Base-by-base conservation (phyloP, 768 basidiomycete species). In the Pseudohyphozyma bogoriensis region DNA sequence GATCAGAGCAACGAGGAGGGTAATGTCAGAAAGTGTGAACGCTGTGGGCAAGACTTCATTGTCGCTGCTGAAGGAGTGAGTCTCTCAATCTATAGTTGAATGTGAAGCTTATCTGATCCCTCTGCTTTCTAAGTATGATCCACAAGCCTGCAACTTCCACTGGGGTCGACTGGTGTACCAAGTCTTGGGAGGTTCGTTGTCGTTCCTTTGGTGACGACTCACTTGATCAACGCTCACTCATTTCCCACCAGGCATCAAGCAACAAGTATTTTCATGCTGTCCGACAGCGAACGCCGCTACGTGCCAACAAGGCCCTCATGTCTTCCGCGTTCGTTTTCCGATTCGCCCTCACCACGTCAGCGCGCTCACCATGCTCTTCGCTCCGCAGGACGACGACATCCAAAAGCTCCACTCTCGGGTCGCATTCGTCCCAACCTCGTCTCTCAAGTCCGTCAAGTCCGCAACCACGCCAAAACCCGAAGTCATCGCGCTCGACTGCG, bases 401-500 rank as follows among this genome's bases (percentile, higher is more conserved):
- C 77, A 77, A 44, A 78, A 79, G 18, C 78, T 93, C 9, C 90
- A 93, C 72, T 72, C 79, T 8, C 82, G 89, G 22, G 82, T 88
- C 58, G 73, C 85, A 0, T 95, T 91, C 74, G 82, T 89, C 37
- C 47, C 73, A 69, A 75, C 78, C 22, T 40, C 11, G 63, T 73
- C 45, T 35, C 63, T 69, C 28, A 45, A 57, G 15, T 35, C 35
- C 16, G 11, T 60, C 20, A 39, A 31, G 10, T 11, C 55, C 2
- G 75, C 53, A 11, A 28, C 53, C n/a, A 6, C 76, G 54, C 72
- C 76, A 3, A 76, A 80, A 1, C 75, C 89, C 47, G 87, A 91
- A 58, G 81, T 96, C 6, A 87, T 84, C 8, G 89, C 89, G 0
- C 77, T 97, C 52, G 95, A 99, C 72, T 97, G 95, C 71, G 95